These are phyloP conservation scores for Citrullus amarus DNA, from an alignment of 306 rosid species.

Conservation along the genomic window DNA sequence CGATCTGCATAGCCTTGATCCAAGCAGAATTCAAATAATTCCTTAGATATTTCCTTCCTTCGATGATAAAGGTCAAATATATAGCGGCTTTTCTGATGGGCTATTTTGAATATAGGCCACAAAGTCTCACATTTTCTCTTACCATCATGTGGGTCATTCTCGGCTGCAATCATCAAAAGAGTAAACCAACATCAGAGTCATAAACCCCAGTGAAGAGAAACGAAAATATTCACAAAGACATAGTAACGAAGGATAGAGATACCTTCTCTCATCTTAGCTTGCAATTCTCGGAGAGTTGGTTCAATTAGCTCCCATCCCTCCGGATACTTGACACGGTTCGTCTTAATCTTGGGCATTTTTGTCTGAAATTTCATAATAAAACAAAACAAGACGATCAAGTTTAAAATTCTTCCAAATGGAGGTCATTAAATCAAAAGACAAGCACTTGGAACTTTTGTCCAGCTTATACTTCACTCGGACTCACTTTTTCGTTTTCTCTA, in stretches of 20 bases:
- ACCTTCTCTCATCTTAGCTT: slow-evolving; percentile 99
- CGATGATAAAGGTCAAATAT: slow-evolving; percentile 37
- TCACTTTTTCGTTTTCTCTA: background rate
- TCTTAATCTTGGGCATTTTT: slow-evolving; percentile 87
- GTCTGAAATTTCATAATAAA: slow-evolving; percentile 20
- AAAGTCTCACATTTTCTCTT: slow-evolving; percentile 41
- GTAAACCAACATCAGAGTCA: background rate
- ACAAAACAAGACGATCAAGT: background rate
- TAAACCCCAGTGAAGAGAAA: background rate
- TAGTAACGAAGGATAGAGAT: background rate
- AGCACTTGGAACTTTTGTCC: background rate
- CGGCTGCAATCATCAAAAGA: slow-evolving; percentile 20
- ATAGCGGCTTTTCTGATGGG: slow-evolving; percentile 47
- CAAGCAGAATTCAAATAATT: slow-evolving; percentile 32
- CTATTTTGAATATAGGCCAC: slow-evolving; percentile 44
- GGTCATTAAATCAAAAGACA: background rate
- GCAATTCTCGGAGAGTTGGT: slow-evolving; percentile 82
- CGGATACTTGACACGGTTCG: slow-evolving; percentile 72
- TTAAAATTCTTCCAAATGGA: background rate
- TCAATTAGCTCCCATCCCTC: slow-evolving; percentile 95
- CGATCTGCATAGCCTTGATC: slow-evolving; percentile 44
- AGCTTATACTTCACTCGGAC: background rate
- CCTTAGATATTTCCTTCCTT: slow-evolving; percentile 39
- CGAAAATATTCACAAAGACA: background rate
- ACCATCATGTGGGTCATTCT: slow-evolving; percentile 44